A percentile compares a stretch with the other conserved stretches of the same genome.
These are phyloP conservation scores for Macadamia tetraphylla DNA, from an alignment of 164 flowering plant species.

Conservation along the genomic window DNA sequence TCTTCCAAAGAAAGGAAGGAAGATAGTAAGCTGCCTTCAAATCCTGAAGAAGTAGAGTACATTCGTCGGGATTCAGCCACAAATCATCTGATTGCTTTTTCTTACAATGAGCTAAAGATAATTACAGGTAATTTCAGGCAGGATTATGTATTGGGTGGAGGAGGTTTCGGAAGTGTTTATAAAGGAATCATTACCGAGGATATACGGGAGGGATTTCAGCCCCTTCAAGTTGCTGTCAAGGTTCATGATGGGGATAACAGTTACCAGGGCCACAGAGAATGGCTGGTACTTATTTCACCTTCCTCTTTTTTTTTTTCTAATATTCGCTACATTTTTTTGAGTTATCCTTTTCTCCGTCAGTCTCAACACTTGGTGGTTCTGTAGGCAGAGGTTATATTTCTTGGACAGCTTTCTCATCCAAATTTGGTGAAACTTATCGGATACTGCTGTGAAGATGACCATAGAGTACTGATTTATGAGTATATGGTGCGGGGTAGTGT, in stretches of 20 bases:
- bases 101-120: conserved; percentile 55
- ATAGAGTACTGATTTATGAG: conserved; percentile 84
- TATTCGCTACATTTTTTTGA: not conserved
- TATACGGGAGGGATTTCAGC: conserved; percentile 46
- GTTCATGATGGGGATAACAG: conserved; percentile 97
- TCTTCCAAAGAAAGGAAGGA: conserved; percentile 25
- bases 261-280: conserved; percentile 91
- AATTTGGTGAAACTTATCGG: conserved; percentile 87
- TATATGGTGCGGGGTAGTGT: conserved; percentile 89
- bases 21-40: conserved; percentile 56
- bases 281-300: conserved; percentile 64
- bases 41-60: conserved; percentile 86
- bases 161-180: conserved; percentile 94
- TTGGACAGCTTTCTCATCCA: conserved; percentile 98
- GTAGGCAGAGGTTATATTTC: conserved; percentile 90
- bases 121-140: conserved; percentile 78
- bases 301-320: not conserved
- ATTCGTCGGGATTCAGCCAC: conserved; percentile 67
- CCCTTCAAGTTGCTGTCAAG: conserved; percentile 81
- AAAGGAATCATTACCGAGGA: conserved; percentile 71
- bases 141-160: conserved; percentile 77
- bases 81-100: conserved; percentile 73
- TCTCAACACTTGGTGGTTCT: not conserved
- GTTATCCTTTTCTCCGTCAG: not conserved
- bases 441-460: conserved; percentile 90